A percentile compares a stretch with the other conserved stretches of the same genome.
These are phyloP conservation scores for Sergeia podlipaevii DNA, from an alignment of 208 protist genomes.

Conservation along the genomic window DNA sequence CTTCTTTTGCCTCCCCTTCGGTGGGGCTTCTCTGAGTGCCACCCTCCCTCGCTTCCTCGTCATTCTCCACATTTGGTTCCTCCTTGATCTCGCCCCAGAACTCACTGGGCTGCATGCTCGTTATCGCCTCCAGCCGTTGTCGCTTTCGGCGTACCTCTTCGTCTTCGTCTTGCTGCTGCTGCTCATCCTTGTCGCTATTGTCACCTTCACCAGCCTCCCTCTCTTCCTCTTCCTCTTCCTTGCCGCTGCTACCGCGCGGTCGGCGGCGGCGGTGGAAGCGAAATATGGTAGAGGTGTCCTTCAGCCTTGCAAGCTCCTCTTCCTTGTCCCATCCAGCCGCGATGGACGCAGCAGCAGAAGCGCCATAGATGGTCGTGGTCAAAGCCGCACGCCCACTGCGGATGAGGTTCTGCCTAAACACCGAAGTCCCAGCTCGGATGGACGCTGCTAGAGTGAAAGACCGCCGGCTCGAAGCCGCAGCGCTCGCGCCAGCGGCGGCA, in stretches of 20 bases:
- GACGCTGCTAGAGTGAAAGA: constrained; percentile 70
- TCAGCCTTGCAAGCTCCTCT: constrained; percentile 38
- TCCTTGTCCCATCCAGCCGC: constrained; percentile 51
- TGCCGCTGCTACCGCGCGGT: not conserved
- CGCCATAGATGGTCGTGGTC: constrained; percentile 78
- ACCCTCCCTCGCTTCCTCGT: constrained; percentile 4
- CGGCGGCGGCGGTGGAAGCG: constrained; percentile 44
- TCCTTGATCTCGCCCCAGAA: constrained; percentile 11
- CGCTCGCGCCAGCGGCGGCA: constrained; percentile 9
- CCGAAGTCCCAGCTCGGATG: constrained; percentile 63
- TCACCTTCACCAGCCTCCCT: constrained; percentile 8
- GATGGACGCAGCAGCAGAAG: constrained; percentile 74
- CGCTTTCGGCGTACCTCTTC: not conserved
- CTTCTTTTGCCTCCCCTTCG: constrained; percentile 2
- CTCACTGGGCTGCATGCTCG: not conserved
- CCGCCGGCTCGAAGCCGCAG: constrained; percentile 8
- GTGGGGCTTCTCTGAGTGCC: not conserved
- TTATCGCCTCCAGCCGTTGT: constrained; percentile 6
- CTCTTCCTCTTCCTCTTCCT: constrained; percentile 3
- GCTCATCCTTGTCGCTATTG: not conserved
- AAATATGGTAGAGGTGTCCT: constrained; percentile 83
- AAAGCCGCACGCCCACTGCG: constrained; percentile 61
- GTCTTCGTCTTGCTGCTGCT: not conserved
- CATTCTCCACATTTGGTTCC: not conserved
- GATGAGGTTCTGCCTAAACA: constrained; percentile 56